Percentiles rank a stretch among this genome's conserved stretches.
Conservation (phyloP, 2,329 filamentous ascomycete species). For the Teratosphaeria destructans region DNA sequence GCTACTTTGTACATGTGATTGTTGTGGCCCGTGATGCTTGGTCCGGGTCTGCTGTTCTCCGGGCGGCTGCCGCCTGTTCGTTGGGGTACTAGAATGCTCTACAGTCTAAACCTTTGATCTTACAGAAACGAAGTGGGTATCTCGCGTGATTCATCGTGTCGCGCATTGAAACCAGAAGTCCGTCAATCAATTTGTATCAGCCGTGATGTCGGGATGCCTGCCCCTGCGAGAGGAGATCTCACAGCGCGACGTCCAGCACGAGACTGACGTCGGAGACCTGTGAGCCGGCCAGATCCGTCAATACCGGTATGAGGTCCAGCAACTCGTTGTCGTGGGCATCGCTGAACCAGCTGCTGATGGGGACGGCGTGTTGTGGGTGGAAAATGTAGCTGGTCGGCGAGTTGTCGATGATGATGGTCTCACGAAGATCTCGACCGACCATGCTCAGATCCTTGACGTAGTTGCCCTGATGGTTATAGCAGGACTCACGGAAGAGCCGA, state of each 20-base stretch:
- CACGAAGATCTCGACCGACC: constrained; percentile 86
- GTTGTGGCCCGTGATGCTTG: not conserved
- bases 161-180: not conserved
- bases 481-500: constrained; percentile 91
- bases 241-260: constrained; percentile 79
- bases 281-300: constrained; percentile 83
- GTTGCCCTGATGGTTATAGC: constrained; percentile 98
- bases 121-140: constrained; percentile 7
- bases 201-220: not conserved
- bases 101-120: constrained; percentile 3
- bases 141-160: constrained; percentile 1
- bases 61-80: not conserved
- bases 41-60: not conserved
- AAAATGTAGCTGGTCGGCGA: constrained; percentile 99
- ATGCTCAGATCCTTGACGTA: constrained; percentile 99
- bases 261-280: constrained; percentile 94
- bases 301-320: constrained; percentile 90
- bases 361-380: constrained; percentile 95
- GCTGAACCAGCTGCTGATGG: constrained; percentile 99
- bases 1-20: constrained; percentile 1
- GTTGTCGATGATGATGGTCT: constrained; percentile 99
- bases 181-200: not conserved
- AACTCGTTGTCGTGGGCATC: constrained; percentile 99
- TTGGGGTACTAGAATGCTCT: constrained; percentile 2
- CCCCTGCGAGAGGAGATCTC: not conserved